These are phyloP conservation scores for Penicillium sp. DNA, from an alignment of 2,329 filamentous ascomycete genomes.

Conservation along the genomic window DNA sequence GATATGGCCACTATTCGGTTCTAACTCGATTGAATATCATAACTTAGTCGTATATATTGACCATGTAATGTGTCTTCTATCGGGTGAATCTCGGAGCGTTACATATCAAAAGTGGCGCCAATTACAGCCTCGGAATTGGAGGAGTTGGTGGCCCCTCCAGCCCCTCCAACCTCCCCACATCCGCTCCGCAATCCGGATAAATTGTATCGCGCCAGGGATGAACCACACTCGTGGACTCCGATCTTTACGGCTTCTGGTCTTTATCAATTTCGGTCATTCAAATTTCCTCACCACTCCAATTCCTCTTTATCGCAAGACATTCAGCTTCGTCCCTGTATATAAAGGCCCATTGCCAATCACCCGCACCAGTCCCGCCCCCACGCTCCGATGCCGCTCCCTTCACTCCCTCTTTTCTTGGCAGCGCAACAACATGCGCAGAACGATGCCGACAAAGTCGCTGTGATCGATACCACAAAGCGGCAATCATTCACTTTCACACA, in stretches of 20 bases:
- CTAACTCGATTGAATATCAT: too few relatives aligned
- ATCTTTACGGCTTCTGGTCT: neutral
- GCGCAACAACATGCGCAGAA: conserved; percentile 37
- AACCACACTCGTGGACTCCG: neutral
- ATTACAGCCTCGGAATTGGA: too few relatives aligned
- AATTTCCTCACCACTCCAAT: neutral
- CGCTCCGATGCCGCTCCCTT: conserved; percentile 32
- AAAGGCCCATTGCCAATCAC: neutral
- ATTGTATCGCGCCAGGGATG: neutral
- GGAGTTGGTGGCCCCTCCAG: too few relatives aligned
- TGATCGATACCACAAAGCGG: conserved; percentile 41
- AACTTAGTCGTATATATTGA: too few relatives aligned
- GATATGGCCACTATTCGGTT: too few relatives aligned
- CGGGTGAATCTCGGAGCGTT: too few relatives aligned
- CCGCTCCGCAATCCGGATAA: neutral
- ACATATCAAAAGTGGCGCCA: too few relatives aligned
- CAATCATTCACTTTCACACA: conserved; percentile 44
- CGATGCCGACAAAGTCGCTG: conserved; percentile 37
- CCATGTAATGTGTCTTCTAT: too few relatives aligned
- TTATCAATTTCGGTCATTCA: neutral
- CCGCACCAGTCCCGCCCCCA: neutral
- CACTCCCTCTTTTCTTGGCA: conserved; percentile 41
- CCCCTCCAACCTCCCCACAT: neutral
- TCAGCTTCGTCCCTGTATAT: neutral
- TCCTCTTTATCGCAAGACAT: neutral